Evolutionary conservation across 768 basidiomycete species (phyloP).

Genomic region (Candolleomyces eurysporus): DNA sequence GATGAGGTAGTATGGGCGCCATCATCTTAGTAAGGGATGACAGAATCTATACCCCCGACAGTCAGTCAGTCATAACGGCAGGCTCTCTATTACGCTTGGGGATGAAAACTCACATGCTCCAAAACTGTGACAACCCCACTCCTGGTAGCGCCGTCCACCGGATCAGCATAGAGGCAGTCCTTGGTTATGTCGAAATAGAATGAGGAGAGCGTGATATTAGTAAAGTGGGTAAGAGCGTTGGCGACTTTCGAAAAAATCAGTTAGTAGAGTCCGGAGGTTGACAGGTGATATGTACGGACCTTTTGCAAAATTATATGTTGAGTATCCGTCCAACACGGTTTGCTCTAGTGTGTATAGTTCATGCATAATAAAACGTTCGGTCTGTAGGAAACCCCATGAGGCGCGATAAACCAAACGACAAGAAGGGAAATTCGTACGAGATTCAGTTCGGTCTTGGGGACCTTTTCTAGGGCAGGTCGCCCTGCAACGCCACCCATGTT

Average conservation of each 20-base stretch:
- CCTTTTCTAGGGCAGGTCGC: slow-evolving; percentile 29
- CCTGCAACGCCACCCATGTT: slow-evolving; percentile 52
- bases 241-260: slow-evolving; percentile 48
- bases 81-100: background rate
- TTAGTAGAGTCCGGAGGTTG: slow-evolving; percentile 5
- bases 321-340: slow-evolving; percentile 65
- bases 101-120: slow-evolving; percentile 47
- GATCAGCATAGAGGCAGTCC: slow-evolving; percentile 82
- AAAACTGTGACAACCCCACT: slow-evolving; percentile 69
- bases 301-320: slow-evolving; percentile 75
- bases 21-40: slow-evolving; percentile 65
- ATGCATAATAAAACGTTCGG: slow-evolving; percentile 85
- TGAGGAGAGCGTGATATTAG: slow-evolving; percentile 82
- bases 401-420: background rate
- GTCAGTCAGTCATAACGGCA: background rate
- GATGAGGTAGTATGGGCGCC: slow-evolving; percentile 86
- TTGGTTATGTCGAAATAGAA: slow-evolving; percentile 92
- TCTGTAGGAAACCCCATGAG: slow-evolving; percentile 39
- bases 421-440: slow-evolving; percentile 46
- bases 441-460: slow-evolving; percentile 50
- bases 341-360: slow-evolving; percentile 74
- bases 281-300: slow-evolving; percentile 40
- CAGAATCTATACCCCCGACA: slow-evolving; percentile 50
- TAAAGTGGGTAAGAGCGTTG: slow-evolving; percentile 69
- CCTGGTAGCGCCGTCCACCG: slow-evolving; percentile 48